Conservation (phyloP, 106 monocot species). For the Vanilla planifolia region DNA sequence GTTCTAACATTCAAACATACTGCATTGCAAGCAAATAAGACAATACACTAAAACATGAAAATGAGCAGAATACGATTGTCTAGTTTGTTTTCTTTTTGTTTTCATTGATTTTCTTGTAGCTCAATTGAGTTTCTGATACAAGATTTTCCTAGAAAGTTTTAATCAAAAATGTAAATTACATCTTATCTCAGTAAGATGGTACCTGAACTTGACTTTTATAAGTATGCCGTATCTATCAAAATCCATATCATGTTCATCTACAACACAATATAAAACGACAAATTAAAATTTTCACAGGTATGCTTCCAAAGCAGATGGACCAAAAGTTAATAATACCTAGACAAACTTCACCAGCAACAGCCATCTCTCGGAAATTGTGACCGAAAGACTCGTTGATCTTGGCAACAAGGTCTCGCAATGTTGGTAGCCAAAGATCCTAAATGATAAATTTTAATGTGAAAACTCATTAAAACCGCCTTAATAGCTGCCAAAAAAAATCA, state of each 20-base stretch:
- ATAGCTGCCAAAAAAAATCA: not conserved
- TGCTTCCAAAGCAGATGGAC: not conserved
- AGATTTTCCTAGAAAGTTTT: no score
- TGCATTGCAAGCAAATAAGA: not conserved
- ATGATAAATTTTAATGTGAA: slow-evolving; percentile 5
- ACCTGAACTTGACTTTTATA: slow-evolving; percentile 98
- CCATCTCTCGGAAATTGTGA: slow-evolving; percentile 97
- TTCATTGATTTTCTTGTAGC: no score
- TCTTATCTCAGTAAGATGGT: slow-evolving; percentile 3
- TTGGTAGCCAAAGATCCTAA: slow-evolving; percentile 83
- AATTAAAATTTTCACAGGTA: slow-evolving; percentile 1
- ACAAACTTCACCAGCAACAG: slow-evolving; percentile 96
- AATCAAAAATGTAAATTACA: not conserved
- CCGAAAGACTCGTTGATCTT: slow-evolving; percentile 94
- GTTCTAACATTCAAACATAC: no score
- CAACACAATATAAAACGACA: not conserved
- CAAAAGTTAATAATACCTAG: slow-evolving; percentile 42
- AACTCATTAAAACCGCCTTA: not conserved
- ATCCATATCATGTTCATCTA: slow-evolving; percentile 92
- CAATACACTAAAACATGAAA: not conserved
- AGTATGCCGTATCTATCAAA: slow-evolving; percentile 94
- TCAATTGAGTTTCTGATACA: no score
- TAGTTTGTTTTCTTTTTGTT: no score
- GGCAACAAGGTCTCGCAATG: slow-evolving; percentile 60
- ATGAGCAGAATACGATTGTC: no score